These are phyloP conservation scores for Pichia sp. DNA, from an alignment of 1,139 yeast species.

Conservation along the genomic window DNA sequence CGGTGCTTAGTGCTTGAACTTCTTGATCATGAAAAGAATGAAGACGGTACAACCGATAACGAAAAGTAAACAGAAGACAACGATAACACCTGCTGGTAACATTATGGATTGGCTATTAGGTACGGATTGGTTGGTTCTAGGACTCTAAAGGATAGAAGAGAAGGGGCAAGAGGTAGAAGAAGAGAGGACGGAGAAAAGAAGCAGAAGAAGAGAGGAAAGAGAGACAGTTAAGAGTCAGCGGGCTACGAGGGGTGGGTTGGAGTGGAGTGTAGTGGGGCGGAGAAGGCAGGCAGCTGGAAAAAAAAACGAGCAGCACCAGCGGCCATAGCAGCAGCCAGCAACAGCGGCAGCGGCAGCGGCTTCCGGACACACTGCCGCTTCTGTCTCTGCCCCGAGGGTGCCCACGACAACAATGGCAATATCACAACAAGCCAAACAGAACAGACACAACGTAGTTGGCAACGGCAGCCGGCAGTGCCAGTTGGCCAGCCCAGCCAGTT, in stretches of 20 bases:
- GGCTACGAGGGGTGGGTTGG: too few relatives aligned
- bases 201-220: not conserved
- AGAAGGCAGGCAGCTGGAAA: not conserved
- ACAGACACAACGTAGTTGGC: too few relatives aligned
- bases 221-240: not conserved
- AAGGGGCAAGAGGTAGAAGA: not conserved
- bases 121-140: not conserved
- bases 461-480: too few relatives aligned
- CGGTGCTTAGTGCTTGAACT: constrained; percentile 30
- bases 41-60: constrained; percentile 32
- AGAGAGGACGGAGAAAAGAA: not conserved
- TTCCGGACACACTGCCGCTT: too few relatives aligned
- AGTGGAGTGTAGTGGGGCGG: too few relatives aligned
- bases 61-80: constrained; percentile 35
- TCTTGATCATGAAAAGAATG: constrained; percentile 29
- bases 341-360: not conserved
- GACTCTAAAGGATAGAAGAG: not conserved
- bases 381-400: not conserved
- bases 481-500: not conserved
- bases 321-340: not conserved
- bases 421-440: not conserved
- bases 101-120: constrained; percentile 18
- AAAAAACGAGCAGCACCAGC: not conserved
- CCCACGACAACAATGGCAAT: not conserved
- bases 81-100: constrained; percentile 38